A percentile compares a stretch with the other conserved stretches of the same genome.
Evolutionary conservation across 2,329 filamentous ascomycete species (phyloP).

Genomic region (Aspergillus sp.): DNA sequence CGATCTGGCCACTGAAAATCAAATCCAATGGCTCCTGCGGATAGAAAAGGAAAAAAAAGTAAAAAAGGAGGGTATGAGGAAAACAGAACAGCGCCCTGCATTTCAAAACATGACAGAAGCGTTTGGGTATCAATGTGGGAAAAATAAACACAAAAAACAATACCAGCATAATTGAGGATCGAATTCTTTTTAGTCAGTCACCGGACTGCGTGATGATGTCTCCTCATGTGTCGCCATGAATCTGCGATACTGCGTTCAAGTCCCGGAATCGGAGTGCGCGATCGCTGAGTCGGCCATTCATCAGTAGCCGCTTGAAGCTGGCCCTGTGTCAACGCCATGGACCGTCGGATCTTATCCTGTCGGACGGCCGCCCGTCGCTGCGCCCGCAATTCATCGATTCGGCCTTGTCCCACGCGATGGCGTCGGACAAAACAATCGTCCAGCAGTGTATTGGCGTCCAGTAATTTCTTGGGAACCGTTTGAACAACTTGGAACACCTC

Average conservation of each 20-base stretch:
- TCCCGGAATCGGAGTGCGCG: conserved; percentile 21
- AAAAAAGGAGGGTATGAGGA: not conserved
- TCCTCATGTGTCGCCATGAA: conserved; percentile 29
- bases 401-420: conserved; percentile 73
- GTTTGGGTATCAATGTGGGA: not conserved
- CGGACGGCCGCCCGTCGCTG: conserved; percentile 54
- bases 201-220: conserved; percentile 24
- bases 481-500: conserved; percentile 95
- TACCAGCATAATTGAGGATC: not conserved
- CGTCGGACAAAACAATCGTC: conserved; percentile 75
- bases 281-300: conserved; percentile 22
- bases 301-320: conserved; percentile 26
- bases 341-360: conserved; percentile 35
- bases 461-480: conserved; percentile 68
- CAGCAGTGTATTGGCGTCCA: conserved; percentile 76
- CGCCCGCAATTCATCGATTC: conserved; percentile 68
- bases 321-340: conserved; percentile 29
- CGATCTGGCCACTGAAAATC: not conserved
- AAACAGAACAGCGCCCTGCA: conserved; percentile 3
- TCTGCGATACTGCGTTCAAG: conserved; percentile 27
- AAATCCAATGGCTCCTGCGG: conserved; percentile 1
- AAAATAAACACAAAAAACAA: not conserved
- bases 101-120: conserved; percentile 1
- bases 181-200: conserved; percentile 6
- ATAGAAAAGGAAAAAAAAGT: conserved; percentile 1